Evolutionary conservation across 1,139 yeast species (phyloP).

Genomic region (Pichiaceae sp.): DNA sequence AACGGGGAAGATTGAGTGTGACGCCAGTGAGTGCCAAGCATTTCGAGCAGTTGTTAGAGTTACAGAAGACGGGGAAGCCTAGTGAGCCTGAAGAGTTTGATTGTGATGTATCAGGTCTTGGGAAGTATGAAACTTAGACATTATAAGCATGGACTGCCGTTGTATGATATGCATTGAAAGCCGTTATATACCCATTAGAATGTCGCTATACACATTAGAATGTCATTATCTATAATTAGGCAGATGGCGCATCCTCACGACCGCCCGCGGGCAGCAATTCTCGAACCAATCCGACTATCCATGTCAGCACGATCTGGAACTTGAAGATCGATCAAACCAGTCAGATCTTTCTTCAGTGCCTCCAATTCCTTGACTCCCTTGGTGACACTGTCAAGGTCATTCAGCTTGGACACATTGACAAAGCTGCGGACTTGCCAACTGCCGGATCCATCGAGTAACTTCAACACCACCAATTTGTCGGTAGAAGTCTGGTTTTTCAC

Average conservation of each 20-base stretch:
- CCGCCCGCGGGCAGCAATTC: conserved; percentile 12
- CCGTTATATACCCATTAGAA: too few relatives aligned
- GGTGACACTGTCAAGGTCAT: conserved; percentile 67
- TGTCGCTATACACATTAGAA: neutral
- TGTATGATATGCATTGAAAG: neutral
- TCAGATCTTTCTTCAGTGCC: conserved; percentile 52
- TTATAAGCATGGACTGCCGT: neutral
- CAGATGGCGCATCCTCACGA: neutral
- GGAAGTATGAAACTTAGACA: too few relatives aligned
- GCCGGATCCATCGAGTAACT: conserved; percentile 45
- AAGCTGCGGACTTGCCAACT: conserved; percentile 58
- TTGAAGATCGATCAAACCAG: conserved; percentile 57
- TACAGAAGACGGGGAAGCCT: conserved; percentile 19
- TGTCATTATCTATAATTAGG: neutral
- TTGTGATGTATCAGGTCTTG: conserved; percentile 18
- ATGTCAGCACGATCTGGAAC: conserved; percentile 74
- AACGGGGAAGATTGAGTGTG: conserved; percentile 41
- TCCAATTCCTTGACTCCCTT: conserved; percentile 58
- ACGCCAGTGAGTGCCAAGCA: conserved; percentile 35
- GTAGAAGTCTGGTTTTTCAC: conserved; percentile 12
- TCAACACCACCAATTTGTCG: conserved; percentile 20
- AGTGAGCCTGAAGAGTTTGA: conserved; percentile 23
- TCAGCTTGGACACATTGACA: conserved; percentile 60
- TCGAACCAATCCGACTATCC: conserved; percentile 57
- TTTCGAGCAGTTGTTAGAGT: conserved; percentile 28